These are phyloP conservation scores for Pythium folliculosum DNA, from an alignment of 352 stramenopile species.

Conservation along the genomic window DNA sequence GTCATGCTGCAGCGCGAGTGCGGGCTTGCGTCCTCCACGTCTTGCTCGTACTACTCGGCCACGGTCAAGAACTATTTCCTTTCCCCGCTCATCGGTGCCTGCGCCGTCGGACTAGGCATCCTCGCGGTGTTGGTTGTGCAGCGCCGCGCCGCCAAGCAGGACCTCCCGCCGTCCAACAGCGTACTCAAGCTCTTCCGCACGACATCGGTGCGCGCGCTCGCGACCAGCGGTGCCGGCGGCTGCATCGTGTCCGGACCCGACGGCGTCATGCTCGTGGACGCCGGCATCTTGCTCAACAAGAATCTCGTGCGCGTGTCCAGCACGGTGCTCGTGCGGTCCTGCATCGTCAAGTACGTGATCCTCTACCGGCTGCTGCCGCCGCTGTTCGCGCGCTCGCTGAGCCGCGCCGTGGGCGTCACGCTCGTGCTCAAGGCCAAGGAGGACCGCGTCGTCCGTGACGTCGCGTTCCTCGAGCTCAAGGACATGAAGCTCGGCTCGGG, in stretches of 20 bases:
- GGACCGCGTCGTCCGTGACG: conserved; percentile 11
- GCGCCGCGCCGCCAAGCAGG: neutral
- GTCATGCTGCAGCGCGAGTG: conserved; percentile 19
- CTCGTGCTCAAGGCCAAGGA: conserved; percentile 20
- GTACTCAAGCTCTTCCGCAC: conserved; percentile 21
- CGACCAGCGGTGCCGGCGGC: conserved; percentile 6
- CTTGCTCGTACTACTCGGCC: conserved; percentile 23
- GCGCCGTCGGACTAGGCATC: conserved; percentile 15
- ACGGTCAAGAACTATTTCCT: conserved; percentile 23
- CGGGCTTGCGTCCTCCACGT: conserved; percentile 23
- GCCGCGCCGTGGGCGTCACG: conserved; percentile 20
- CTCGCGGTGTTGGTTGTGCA: conserved; percentile 12
- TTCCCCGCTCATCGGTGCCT: conserved; percentile 19
- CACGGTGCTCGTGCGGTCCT: conserved; percentile 14
- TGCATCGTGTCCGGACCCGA: conserved; percentile 11
- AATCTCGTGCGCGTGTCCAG: conserved; percentile 29
- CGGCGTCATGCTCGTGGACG: conserved; percentile 13
- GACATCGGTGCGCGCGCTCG: neutral
- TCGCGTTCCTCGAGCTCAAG: conserved; percentile 26
- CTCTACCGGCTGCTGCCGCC: conserved; percentile 25
- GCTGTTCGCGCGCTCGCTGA: conserved; percentile 15
- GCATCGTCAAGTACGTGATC: conserved; percentile 31
- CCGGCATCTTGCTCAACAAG: conserved; percentile 31
- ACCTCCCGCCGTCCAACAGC: conserved; percentile 16
- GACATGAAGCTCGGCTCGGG: conserved; percentile 23